phyloP scores from a whole-genome alignment of 306 rosid genomes.

The Ormosia semicastrata region DNA sequence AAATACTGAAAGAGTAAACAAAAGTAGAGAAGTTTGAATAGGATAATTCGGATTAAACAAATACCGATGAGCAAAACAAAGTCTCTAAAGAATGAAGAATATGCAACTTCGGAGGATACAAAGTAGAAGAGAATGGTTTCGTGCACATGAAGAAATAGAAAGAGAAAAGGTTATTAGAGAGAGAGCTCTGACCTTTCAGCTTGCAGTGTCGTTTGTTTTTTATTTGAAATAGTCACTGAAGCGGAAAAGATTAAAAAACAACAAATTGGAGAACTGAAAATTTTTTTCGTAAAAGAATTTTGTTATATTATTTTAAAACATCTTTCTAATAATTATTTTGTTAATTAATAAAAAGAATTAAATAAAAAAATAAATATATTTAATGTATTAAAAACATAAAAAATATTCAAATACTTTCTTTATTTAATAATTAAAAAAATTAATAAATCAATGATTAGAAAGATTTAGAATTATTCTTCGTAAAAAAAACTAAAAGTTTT shows the following conservation, averaged over 20 bases:
- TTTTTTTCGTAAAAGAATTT: too few relatives aligned
- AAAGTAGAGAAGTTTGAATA: neutral
- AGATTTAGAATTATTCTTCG: too few relatives aligned
- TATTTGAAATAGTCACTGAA: neutral
- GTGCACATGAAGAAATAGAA: neutral
- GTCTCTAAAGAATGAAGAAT: neutral
- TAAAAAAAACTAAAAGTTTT: too few relatives aligned
- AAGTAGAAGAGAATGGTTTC: neutral
- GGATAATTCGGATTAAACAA: neutral
- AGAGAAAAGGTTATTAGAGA: too few relatives aligned
- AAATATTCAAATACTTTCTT: too few relatives aligned
- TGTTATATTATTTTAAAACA: too few relatives aligned
- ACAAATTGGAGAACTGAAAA: neutral
- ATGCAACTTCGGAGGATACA: neutral
- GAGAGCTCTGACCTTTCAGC: neutral
- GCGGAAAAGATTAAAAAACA: neutral
- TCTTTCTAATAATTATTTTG: too few relatives aligned
- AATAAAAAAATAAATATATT: too few relatives aligned
- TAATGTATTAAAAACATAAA: too few relatives aligned
- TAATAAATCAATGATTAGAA: too few relatives aligned
- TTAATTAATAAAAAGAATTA: too few relatives aligned
- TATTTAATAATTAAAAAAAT: too few relatives aligned
- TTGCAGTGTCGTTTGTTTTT: neutral
- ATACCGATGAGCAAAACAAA: neutral
- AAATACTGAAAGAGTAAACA: neutral